Evolutionary conservation across 192 early-diverging fungal genomes (phyloP).

Genomic region (Podila minutissima): DNA sequence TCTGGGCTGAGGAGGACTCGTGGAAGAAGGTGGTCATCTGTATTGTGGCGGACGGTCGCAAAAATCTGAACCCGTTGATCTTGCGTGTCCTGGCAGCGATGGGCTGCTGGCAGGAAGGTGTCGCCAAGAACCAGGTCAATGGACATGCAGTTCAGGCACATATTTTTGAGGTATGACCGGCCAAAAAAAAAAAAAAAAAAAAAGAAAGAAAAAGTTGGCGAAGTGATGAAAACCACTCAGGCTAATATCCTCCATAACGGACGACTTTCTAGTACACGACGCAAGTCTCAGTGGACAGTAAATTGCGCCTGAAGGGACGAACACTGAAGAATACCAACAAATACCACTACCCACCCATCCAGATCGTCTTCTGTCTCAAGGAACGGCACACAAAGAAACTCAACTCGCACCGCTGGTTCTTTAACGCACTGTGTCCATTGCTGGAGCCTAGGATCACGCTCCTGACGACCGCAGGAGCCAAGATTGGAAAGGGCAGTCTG

Average conservation of each 20-base stretch:
- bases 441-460: conserved; percentile 37
- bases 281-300: conserved; percentile 47
- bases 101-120: conserved; percentile 52
- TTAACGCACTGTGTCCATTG: conserved; percentile 38
- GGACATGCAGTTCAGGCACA: conserved; percentile 47
- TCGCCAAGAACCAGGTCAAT: conserved; percentile 48
- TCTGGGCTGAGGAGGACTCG: conserved; percentile 38
- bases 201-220: background rate
- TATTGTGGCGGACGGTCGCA: conserved; percentile 46
- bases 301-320: conserved; percentile 34
- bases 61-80: conserved; percentile 24
- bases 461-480: conserved; percentile 43
- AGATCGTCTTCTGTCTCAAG: conserved; percentile 48
- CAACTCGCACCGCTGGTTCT: conserved; percentile 52
- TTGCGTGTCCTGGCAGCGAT: conserved; percentile 39
- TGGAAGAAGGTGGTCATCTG: conserved; percentile 49
- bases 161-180: conserved; percentile 30
- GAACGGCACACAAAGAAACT: conserved; percentile 53
- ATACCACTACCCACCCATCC: conserved; percentile 42
- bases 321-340: conserved; percentile 46
- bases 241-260: background rate
- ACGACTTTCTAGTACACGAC: conserved; percentile 21
- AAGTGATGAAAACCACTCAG: background rate
- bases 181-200: background rate
- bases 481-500: conserved; percentile 43